Percentiles rank a stretch among this genome's conserved stretches.
Conservation (phyloP, 179 eudicot genomes). For the Patellifolia procumbens region DNA sequence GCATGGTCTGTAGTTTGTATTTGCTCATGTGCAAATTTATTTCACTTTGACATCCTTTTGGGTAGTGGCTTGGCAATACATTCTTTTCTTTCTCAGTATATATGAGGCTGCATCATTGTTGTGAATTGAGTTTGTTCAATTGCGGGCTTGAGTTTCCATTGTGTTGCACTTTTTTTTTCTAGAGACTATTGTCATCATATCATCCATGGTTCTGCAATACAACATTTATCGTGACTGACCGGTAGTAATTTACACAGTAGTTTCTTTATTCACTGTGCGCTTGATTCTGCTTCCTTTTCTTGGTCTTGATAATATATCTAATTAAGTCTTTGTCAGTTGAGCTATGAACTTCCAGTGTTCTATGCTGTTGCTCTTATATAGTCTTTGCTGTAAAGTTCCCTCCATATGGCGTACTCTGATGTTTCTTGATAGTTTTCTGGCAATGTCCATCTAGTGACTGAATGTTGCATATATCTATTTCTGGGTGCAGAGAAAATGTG, state of each 20-base stretch:
- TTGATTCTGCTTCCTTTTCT: not conserved
- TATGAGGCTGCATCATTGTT: not conserved
- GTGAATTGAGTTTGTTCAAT: not conserved
- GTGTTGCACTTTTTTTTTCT: not conserved
- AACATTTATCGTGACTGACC: too few relatives aligned
- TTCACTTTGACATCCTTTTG: not conserved
- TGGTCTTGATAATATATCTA: not conserved
- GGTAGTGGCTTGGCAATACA: not conserved
- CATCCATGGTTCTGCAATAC: too few relatives aligned
- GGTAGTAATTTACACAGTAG: not conserved
- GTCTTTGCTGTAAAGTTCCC: too few relatives aligned
- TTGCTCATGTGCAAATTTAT: not conserved
- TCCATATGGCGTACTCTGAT: not conserved
- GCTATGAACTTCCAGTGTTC: not conserved
- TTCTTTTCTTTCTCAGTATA: not conserved
- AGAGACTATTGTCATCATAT: not conserved
- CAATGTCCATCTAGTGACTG: not conserved
- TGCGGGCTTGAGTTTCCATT: not conserved
- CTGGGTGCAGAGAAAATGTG: slow-evolving; percentile 72
- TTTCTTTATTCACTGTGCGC: not conserved
- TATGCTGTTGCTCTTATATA: not conserved
- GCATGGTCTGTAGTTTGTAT: not conserved
- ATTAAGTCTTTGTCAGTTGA: not conserved
- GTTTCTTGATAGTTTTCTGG: not conserved
- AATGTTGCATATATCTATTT: slow-evolving; percentile 16